Evolutionary conservation across 805 yeast species (phyloP), one percentile per base, ranked within the genome.

Genomic region (Yamadazyma kitorensis): DNA sequence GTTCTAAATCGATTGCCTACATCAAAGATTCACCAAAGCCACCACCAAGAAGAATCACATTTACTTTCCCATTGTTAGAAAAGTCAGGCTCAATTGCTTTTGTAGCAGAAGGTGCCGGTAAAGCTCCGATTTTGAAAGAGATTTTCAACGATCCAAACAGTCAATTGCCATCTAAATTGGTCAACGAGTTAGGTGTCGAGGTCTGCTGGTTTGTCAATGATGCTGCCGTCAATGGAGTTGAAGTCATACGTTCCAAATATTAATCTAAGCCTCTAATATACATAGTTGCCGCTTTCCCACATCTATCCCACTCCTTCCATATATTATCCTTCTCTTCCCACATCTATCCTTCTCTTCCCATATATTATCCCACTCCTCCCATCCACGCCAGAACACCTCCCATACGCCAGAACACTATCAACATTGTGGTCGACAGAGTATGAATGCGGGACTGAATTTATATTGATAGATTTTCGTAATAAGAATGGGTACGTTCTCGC

Each of bases 21-120:
- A 76, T 89, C 43, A 69, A 72, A 32, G 91, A 88, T 56, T 84
- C 95, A 8, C 96, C 96, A 57, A 89, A 89, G 61, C 95, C 95
- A 20, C 97, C 97, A 25, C 81, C 89, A 57, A 80, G 89, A 69
- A 79, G 97, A 69, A 84, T 88, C 61, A 86, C 96, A 3, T 68
- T 88, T 56, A 88, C 96, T 5, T 77, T 86, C 60, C 89, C 91
- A 5, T 81, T 82, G 3, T 70, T 88, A 47, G 70, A 67, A 34
- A 59, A 54, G 14, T 80, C 82, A 11, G 46, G 54, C 9, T 49
- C 61, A 11, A 76, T 88, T 48, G 82, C 86, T 2, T 88, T 88
- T 60, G 89, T 87, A 29, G 95, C 96, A 11, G 89, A 86, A 56
- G 97, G 97, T 39, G 81, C 82, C 8, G 81, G 84, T 22, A 89